Evolutionary conservation across 352 stramenopile species (phyloP), one percentile per base, ranked within the genome.

Genomic region (Peronospora belbahrii): DNA sequence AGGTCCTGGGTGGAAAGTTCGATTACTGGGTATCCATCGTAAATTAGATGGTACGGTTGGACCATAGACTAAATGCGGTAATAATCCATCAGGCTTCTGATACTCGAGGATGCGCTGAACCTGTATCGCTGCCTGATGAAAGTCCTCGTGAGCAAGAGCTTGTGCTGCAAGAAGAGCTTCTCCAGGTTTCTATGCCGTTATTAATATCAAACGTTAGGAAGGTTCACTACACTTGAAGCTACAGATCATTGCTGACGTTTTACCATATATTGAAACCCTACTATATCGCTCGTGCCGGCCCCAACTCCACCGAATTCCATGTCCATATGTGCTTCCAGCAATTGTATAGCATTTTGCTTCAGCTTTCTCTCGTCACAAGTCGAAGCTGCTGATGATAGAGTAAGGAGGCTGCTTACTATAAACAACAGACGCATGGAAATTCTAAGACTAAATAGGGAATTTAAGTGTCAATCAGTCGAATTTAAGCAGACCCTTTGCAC

Each of bases 181-280:
- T 2, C 65, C 67, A 2, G 74, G 74, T 82, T 89, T 91, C 63
- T 73, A 13, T 4, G 17, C 5, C 11, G 20, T n/a, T n/a, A n/a
- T n/a, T 17, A 31, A 35, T 35, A 35, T 0, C 10, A 6, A 13
- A 35, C 19, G 6, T 34, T 15, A 34, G 1, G 3, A 25, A 13
- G n/a, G 13, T 20, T 41, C 38, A 44, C 2, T 15, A 27, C 6
- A 39, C 17, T 40, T 39, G 17, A n/a, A 0, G 13, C 6, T 15
- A 33, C 10, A 1, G 11, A 15, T n/a, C 11, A 13, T 19, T 42
- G 18, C 10, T 7, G 24, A 9, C 7, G 3, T 9, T 15, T 42
- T 49, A 92, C 81, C 42, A 93, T 42, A 45, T 93, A 67, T 52
- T 93, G 78, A 46, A 93, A 93, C 33, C 78, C 78, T 42, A 83